phyloP scores from a whole-genome alignment of 768 basidiomycete genomes.

The Obba rivulosa region DNA sequence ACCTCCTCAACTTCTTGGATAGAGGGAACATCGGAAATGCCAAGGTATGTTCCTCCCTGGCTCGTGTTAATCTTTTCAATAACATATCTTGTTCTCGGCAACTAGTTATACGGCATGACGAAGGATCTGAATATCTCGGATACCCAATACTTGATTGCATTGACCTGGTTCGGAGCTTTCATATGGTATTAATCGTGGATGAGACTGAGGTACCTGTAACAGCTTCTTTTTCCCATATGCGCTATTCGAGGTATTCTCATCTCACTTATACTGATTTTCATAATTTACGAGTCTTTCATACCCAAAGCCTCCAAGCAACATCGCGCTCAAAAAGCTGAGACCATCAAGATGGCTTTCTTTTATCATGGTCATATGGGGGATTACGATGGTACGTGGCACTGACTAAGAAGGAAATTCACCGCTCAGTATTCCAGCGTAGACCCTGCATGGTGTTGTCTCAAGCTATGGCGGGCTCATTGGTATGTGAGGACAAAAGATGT shows the following conservation, averaged over 20 bases:
- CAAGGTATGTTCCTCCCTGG: conserved; percentile 42
- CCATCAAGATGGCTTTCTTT: conserved; percentile 62
- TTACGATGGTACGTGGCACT: conserved; percentile 31
- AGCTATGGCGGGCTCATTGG: conserved; percentile 61
- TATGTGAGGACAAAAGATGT: conserved; percentile 23
- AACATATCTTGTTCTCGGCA: neutral
- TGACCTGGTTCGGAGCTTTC: conserved; percentile 42
- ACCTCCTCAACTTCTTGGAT: conserved; percentile 70
- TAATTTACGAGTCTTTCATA: neutral
- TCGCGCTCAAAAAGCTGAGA: conserved; percentile 50
- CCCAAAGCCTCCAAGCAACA: conserved; percentile 55
- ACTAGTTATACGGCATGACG: conserved; percentile 55
- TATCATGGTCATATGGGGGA: conserved; percentile 37
- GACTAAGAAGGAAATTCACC: neutral
- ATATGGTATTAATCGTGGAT: neutral
- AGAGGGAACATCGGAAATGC: conserved; percentile 67
- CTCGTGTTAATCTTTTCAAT: neutral
- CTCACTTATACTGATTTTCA: conserved; percentile 1
- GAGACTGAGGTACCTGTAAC: neutral
- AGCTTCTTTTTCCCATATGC: conserved; percentile 72
- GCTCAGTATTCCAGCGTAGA: conserved; percentile 28
- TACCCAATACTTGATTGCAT: conserved; percentile 59
- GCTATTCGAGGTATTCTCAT: conserved; percentile 51
- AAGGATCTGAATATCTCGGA: conserved; percentile 53
- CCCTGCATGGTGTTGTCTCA: conserved; percentile 55